Percentiles rank a stretch among this genome's conserved stretches.
Evolutionary conservation across 331 rosid genomes (phyloP).

Genomic region (Malus hybrid): DNA sequence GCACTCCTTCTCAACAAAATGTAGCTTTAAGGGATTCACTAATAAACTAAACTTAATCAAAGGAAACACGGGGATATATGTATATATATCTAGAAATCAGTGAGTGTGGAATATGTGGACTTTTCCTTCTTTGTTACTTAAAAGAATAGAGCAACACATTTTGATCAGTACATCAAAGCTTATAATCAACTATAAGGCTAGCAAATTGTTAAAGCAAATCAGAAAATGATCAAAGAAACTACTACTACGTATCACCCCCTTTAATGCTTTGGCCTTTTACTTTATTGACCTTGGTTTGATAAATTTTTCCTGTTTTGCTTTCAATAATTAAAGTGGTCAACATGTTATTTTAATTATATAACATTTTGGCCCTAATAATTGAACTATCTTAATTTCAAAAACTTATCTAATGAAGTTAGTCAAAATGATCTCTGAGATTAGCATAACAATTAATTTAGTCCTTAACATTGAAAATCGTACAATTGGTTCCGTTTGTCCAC

Average conservation of each 20-base stretch:
- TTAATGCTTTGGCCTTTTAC: too few relatives aligned
- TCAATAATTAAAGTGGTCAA: slow-evolving; percentile 11
- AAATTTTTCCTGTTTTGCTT: slow-evolving; percentile 6
- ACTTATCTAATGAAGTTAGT: background rate
- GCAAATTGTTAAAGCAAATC: background rate
- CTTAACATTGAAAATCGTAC: too few relatives aligned
- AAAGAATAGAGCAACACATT: slow-evolving; percentile 6
- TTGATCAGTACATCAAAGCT: slow-evolving; percentile 5
- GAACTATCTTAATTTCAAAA: background rate
- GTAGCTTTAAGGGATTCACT: too few relatives aligned
- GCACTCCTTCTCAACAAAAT: too few relatives aligned
- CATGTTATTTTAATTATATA: background rate
- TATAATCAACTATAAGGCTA: background rate
- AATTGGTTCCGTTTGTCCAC: too few relatives aligned
- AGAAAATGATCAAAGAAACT: background rate
- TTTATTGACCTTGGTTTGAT: slow-evolving; percentile 12
- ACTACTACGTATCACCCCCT: too few relatives aligned
- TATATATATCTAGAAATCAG: background rate
- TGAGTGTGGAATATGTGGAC: background rate
- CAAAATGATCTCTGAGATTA: too few relatives aligned
- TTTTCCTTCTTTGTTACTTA: background rate
- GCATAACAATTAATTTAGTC: too few relatives aligned
- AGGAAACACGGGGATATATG: background rate
- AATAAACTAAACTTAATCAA: background rate
- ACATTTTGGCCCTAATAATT: background rate